Evolutionary conservation across 805 yeast genomes (phyloP), one percentile per base, ranked within the genome.

Genomic region (Wickerhamiella spandovensis): DNA sequence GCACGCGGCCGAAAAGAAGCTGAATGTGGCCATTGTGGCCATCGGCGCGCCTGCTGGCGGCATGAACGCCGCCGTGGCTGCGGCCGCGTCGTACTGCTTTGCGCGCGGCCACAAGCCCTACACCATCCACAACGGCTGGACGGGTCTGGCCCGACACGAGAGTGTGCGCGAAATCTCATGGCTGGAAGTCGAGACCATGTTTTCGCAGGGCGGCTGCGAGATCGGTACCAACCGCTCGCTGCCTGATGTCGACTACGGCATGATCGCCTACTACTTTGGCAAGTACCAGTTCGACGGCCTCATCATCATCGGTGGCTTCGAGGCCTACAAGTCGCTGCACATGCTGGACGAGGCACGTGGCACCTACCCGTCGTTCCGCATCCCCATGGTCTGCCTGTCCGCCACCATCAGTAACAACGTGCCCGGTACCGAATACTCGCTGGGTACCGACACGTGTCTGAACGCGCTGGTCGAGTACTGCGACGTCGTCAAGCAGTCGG

Each of bases 41-140:
- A 84, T 90, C 44, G 98, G 98, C 58, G 98, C 98, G 0, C 96
- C 98, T 22, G 90, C 97, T 12, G 95, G 95, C 48, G 97, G 95
- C 45, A 76, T 92, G 80, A 92, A 92, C 64, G 79, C 92, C 54
- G 96, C 95, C 3, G 79, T 88, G 10, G 76, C 89, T 56, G 85
- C 97, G n/a, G 88, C 89, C 58, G 88, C 94, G 6, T 71, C 84
- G 17, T 90, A 86, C 72, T 82, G 95, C 68, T 72, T 89, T 67
- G 80, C 95, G 5, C 77, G 79, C 54, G 98, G 98, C 22, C 98
- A 92, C 72, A 78, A 72, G 42, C 84, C 94, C n/a, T 79, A 71
- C 61, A 96, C 96, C 32, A 84, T 92, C 57, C 82, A 84, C 67
- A 90, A 92, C 67, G 97, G 97, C 13, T 92, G 89, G 75, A 73